Percentiles rank a stretch among this genome's conserved stretches.
Evolutionary conservation across 2,329 filamentous ascomycete genomes (phyloP).

Genomic region (Hansfordia pulvinata): DNA sequence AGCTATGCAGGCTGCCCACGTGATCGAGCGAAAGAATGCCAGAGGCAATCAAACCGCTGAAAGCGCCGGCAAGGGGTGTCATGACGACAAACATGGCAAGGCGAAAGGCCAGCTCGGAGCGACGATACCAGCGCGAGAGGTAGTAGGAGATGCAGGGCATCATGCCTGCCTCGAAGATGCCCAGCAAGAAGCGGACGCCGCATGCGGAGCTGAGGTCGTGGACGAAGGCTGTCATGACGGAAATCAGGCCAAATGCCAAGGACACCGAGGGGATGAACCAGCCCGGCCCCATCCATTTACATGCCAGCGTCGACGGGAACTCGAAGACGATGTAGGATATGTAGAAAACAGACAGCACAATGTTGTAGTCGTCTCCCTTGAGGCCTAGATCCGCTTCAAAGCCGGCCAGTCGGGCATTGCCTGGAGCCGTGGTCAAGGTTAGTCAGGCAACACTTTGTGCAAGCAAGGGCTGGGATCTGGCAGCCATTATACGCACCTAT

Average conservation of each 20-base stretch:
- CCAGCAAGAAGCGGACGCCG: slow-evolving; percentile 53
- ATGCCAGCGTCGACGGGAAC: slow-evolving; percentile 53
- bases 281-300: slow-evolving; percentile 59
- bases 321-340: slow-evolving; percentile 62
- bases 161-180: slow-evolving; percentile 61
- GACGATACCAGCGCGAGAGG: slow-evolving; percentile 57
- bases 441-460: background rate
- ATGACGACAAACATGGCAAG: slow-evolving; percentile 58
- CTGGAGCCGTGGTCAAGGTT: too few relatives aligned
- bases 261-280: slow-evolving; percentile 55
- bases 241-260: slow-evolving; percentile 48
- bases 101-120: slow-evolving; percentile 53
- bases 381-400: slow-evolving; percentile 48
- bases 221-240: slow-evolving; percentile 54
- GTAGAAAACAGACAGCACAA: slow-evolving; percentile 55
- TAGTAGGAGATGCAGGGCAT: slow-evolving; percentile 65
- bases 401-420: slow-evolving; percentile 55
- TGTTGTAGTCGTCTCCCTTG: slow-evolving; percentile 54
- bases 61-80: slow-evolving; percentile 28
- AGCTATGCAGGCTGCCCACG: slow-evolving; percentile 34
- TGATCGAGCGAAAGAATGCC: slow-evolving; percentile 1
- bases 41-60: slow-evolving; percentile 1
- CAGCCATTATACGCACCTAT: slow-evolving; percentile 34
- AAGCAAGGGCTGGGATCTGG: background rate
- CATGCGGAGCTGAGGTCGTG: slow-evolving; percentile 33